Percentiles rank a stretch among this genome's conserved stretches.
These are phyloP conservation scores for Chrysoporthe puriensis DNA, from an alignment of 2,329 filamentous ascomycete species.

Conservation along the genomic window DNA sequence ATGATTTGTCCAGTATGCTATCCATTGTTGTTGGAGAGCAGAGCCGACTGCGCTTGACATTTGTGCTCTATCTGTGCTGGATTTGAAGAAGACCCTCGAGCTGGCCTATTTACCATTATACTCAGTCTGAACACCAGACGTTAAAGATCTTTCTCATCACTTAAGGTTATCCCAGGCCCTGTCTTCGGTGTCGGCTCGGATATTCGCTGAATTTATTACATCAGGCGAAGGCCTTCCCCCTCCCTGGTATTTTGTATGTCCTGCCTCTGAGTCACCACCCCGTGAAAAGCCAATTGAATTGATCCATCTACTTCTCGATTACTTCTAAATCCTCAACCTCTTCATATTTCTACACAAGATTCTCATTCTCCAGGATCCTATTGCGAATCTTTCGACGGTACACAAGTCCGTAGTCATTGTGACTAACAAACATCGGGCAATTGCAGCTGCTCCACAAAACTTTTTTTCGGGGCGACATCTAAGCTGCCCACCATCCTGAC, in stretches of 20 bases:
- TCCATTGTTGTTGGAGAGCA: not conserved
- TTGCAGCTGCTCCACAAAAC: slow-evolving; percentile 17
- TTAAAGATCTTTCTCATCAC: not conserved
- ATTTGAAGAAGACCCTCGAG: not conserved
- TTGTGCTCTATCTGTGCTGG: not conserved
- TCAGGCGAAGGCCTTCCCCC: not conserved
- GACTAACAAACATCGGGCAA: slow-evolving; percentile 22
- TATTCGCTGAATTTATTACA: not conserved
- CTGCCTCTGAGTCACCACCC: slow-evolving; percentile 25
- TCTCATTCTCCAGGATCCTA: not conserved
- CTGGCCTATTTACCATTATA: not conserved
- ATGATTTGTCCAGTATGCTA: slow-evolving; percentile 1
- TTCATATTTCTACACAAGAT: not conserved
- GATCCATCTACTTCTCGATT: not conserved
- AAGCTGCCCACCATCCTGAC: not conserved
- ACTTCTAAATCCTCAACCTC: not conserved
- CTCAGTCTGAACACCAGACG: not conserved
- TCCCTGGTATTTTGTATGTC: not conserved
- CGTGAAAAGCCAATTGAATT: slow-evolving; percentile 4
- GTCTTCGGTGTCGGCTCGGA: not conserved
- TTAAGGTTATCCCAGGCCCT: not conserved
- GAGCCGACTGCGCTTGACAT: not conserved
- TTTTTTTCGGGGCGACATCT: slow-evolving; percentile 11
- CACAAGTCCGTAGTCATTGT: slow-evolving; percentile 14
- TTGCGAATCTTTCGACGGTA: not conserved